phyloP scores from a whole-genome alignment of 2,329 filamentous ascomycete species.

The Tolypocladium sp. region DNA sequence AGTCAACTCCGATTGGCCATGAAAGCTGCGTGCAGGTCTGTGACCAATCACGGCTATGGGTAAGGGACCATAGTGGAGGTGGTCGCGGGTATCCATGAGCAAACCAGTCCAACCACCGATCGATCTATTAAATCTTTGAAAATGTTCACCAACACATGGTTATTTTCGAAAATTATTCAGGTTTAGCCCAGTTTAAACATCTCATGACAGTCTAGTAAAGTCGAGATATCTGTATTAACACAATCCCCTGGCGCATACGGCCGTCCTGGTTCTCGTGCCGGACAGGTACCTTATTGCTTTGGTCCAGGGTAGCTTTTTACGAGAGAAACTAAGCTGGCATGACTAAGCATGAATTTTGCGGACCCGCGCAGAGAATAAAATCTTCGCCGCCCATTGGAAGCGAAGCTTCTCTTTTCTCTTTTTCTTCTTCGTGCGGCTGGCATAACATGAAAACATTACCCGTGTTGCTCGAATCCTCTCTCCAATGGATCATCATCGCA shows the following conservation, averaged over 20 bases:
- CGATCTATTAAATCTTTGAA: no score
- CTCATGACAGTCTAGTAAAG: no score
- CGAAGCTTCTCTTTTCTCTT: conserved; percentile 32
- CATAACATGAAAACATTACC: conserved; percentile 59
- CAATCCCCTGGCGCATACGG: no score
- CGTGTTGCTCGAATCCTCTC: conserved; percentile 68
- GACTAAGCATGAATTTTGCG: conserved; percentile 11
- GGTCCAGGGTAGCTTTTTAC: neutral
- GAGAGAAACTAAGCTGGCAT: conserved; percentile 4
- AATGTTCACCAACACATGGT: no score
- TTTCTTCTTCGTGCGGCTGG: conserved; percentile 71
- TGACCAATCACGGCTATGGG: neutral
- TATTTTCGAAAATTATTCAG: no score
- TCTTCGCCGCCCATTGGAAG: conserved; percentile 11
- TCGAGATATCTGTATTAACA: no score
- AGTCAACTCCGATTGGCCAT: neutral
- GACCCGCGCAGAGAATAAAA: conserved; percentile 17
- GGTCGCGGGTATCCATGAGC: no score
- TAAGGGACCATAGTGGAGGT: no score
- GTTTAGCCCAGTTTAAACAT: no score
- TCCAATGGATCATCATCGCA: conserved; percentile 43
- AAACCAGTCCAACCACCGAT: no score
- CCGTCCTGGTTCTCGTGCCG: no score
- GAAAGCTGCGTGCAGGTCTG: neutral
- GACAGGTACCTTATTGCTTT: neutral